phyloP scores from a whole-genome alignment of 768 basidiomycete genomes.

The Chlorophyllum brunneum region DNA sequence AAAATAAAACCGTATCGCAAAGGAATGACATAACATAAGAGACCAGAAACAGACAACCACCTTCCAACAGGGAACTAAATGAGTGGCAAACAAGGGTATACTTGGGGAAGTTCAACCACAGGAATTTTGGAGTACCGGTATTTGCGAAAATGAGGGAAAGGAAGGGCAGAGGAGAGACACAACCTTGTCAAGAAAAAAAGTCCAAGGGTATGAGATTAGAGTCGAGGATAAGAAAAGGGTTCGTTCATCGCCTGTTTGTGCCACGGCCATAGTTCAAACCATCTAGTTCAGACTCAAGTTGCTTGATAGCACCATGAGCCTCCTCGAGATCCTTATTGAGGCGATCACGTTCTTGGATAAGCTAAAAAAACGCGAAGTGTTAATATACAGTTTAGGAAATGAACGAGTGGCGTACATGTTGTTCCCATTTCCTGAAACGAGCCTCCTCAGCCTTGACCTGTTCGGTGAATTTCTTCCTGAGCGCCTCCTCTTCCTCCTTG shows the following conservation, averaged over 20 bases:
- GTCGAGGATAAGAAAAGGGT: background rate
- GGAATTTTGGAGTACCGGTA: conserved; percentile 14
- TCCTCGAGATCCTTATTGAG: conserved; percentile 98
- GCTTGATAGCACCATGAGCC: conserved; percentile 89
- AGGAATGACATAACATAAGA: background rate
- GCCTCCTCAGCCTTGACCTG: conserved; percentile 99
- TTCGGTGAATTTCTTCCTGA: conserved; percentile 97
- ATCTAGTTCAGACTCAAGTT: conserved; percentile 87
- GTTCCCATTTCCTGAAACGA: conserved; percentile 98
- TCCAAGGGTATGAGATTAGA: background rate
- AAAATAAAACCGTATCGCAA: background rate
- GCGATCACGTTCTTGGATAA: conserved; percentile 96
- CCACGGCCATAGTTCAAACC: conserved; percentile 81
- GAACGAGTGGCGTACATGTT: conserved; percentile 64
- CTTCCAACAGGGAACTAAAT: background rate
- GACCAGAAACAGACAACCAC: background rate
- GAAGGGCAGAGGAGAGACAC: background rate
- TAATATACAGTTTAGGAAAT: background rate
- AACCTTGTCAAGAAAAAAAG: conserved; percentile 2
- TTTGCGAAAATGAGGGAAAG: conserved; percentile 1
- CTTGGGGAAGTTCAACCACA: background rate
- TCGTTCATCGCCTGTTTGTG: conserved; percentile 55
- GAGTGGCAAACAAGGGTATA: background rate
- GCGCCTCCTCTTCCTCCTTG: conserved; percentile 97
- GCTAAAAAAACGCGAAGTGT: conserved; percentile 47